These are phyloP conservation scores for Tolypocladium nubicola DNA, from an alignment of 2,329 filamentous ascomycete species.

Conservation along the genomic window DNA sequence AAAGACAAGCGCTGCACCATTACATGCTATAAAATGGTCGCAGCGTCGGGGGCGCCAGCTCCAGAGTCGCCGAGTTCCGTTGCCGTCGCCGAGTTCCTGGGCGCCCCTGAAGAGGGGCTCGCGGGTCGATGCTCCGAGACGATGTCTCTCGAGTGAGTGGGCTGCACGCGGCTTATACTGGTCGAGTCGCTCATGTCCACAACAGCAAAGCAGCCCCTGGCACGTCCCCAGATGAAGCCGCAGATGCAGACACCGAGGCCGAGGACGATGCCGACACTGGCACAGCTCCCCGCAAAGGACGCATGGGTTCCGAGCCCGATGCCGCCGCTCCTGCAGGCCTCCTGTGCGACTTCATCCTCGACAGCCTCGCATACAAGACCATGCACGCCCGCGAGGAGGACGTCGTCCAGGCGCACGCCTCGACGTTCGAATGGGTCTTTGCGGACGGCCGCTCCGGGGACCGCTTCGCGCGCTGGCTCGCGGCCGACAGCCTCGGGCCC, in stretches of 20 bases:
- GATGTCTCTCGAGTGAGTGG: neutral
- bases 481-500: slow-evolving; percentile 7
- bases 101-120: slow-evolving; percentile 7
- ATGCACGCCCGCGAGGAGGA: slow-evolving; percentile 20
- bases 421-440: slow-evolving; percentile 28
- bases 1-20: slow-evolving; percentile 8
- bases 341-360: slow-evolving; percentile 19
- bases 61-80: neutral
- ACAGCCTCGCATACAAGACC: slow-evolving; percentile 18
- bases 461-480: slow-evolving; percentile 18
- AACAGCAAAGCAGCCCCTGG: neutral
- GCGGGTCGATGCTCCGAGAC: neutral
- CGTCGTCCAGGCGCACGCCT: slow-evolving; percentile 16
- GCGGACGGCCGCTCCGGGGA: slow-evolving; percentile 10
- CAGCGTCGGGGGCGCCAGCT: slow-evolving; percentile 3
- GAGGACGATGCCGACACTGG: neutral
- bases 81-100: slow-evolving; percentile 10
- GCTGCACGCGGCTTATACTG: neutral
- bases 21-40: slow-evolving; percentile 23
- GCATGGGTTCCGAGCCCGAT: neutral
- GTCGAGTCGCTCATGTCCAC: neutral
- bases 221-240: neutral
- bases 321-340: slow-evolving; percentile 8
- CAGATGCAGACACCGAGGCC: neutral
- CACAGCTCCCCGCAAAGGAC: neutral